These are phyloP conservation scores for Paecilomyces niveus DNA, from an alignment of 2,329 filamentous ascomycete species.

Conservation along the genomic window DNA sequence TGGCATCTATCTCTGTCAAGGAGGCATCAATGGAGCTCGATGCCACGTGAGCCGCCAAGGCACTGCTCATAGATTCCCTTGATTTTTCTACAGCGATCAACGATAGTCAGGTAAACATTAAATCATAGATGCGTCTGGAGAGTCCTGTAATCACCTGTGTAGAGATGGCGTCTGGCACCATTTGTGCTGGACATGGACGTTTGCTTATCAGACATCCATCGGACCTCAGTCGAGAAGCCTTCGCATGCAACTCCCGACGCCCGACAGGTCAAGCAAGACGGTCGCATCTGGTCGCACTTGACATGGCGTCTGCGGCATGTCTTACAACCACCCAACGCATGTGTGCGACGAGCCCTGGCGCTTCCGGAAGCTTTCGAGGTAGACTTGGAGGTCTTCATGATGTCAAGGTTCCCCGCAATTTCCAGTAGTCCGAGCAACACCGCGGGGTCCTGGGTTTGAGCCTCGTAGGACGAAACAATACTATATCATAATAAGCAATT, in stretches of 20 bases:
- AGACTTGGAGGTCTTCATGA: neutral
- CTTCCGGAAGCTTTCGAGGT: neutral
- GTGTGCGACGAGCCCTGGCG: constrained; percentile 16
- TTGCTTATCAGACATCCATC: constrained; percentile 19
- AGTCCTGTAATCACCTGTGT: constrained; percentile 15
- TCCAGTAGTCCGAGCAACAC: neutral
- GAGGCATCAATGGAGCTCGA: constrained; percentile 25
- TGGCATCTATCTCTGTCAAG: constrained; percentile 23
- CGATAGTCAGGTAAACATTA: neutral
- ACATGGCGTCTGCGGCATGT: constrained; percentile 29
- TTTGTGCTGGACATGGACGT: constrained; percentile 6
- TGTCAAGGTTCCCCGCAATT: neutral
- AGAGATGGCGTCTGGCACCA: constrained; percentile 22
- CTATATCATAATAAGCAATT: neutral
- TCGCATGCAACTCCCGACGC: constrained; percentile 21
- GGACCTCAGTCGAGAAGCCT: constrained; percentile 21
- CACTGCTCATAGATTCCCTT: constrained; percentile 24
- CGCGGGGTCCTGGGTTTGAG: neutral
- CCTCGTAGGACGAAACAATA: neutral
- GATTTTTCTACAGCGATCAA: constrained; percentile 15
- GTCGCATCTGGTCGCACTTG: constrained; percentile 29
- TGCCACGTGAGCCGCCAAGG: constrained; percentile 17
- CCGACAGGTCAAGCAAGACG: constrained; percentile 23
- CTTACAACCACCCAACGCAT: constrained; percentile 26
- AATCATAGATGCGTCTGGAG: neutral